Evolutionary conservation across 805 yeast genomes (phyloP).

Genomic region (Komagataella mondaviorum): DNA sequence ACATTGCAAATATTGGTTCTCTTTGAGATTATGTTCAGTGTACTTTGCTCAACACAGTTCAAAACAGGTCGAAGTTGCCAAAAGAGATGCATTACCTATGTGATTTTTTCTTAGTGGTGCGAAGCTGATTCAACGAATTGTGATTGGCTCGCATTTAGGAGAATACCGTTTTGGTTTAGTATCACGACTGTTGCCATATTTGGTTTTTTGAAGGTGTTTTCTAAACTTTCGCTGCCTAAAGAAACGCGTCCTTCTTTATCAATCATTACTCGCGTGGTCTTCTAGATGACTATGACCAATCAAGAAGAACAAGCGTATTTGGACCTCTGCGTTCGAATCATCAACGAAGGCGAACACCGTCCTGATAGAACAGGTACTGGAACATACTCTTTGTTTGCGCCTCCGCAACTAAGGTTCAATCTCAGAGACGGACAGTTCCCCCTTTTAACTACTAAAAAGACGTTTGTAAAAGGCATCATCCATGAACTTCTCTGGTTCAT

Average conservation of each 20-base stretch:
- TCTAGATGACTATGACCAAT: slow-evolving; percentile 13
- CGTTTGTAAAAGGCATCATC: slow-evolving; percentile 78
- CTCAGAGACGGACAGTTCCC: slow-evolving; percentile 69
- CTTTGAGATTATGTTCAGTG: not conserved
- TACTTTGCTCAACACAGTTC: not conserved
- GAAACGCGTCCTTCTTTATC: not conserved
- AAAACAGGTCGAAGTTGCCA: not conserved
- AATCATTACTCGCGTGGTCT: not conserved
- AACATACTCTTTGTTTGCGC: slow-evolving; percentile 81
- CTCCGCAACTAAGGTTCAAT: slow-evolving; percentile 85
- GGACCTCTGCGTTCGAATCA: slow-evolving; percentile 65
- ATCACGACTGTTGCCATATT: not conserved
- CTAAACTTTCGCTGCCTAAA: not conserved
- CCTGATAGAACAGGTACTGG: slow-evolving; percentile 99
- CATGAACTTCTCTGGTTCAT: slow-evolving; percentile 91
- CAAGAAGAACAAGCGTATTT: slow-evolving; percentile 76
- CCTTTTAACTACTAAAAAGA: slow-evolving; percentile 82
- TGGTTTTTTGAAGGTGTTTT: not conserved
- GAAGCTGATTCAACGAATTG: slow-evolving; percentile 3
- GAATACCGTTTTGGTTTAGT: not conserved
- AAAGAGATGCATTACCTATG: not conserved
- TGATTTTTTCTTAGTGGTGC: not conserved
- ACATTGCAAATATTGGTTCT: slow-evolving; percentile 7
- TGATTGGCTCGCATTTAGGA: slow-evolving; percentile 2
- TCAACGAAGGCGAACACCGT: slow-evolving; percentile 76